Percentiles rank a stretch among this genome's conserved stretches.
Evolutionary conservation across 2,329 filamentous ascomycete genomes (phyloP).

Genomic region (Apiospora pterosperma): DNA sequence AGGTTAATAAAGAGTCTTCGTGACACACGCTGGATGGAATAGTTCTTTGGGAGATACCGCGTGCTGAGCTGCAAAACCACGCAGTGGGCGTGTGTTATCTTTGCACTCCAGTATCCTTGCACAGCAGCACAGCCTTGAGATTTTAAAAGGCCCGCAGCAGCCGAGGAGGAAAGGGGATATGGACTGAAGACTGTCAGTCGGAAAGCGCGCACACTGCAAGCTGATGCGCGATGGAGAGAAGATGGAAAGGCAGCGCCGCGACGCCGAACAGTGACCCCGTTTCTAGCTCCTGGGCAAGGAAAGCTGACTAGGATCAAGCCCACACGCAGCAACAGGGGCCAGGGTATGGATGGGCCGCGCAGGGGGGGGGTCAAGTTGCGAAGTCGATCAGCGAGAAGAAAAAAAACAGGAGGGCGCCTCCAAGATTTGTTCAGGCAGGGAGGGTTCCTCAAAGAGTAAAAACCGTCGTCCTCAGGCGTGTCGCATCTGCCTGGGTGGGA

Average conservation of each 20-base stretch:
- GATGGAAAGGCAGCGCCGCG: constrained; percentile 7
- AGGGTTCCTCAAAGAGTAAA: neutral
- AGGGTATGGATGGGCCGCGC: constrained; percentile 14
- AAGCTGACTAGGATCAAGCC: constrained; percentile 18
- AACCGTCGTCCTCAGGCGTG: neutral
- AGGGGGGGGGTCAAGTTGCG: constrained; percentile 12
- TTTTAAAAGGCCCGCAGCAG: constrained; percentile 7
- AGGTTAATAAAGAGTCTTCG: neutral
- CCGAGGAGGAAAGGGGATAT: constrained; percentile 1
- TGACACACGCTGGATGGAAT: neutral
- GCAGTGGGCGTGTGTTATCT: constrained; percentile 7
- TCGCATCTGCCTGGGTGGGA: neutral
- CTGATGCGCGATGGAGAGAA: constrained; percentile 7
- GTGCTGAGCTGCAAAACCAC: neutral
- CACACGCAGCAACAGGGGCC: constrained; percentile 17
- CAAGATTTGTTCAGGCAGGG: neutral
- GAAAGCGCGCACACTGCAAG: constrained; percentile 2
- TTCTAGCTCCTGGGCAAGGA: constrained; percentile 5
- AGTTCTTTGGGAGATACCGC: neutral
- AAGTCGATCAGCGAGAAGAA: constrained; percentile 6
- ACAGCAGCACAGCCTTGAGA: neutral
- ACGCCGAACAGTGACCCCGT: constrained; percentile 6
- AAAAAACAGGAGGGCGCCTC: neutral
- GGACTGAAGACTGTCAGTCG: neutral
- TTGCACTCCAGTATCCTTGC: neutral